A percentile compares a stretch with the other conserved stretches of the same genome.
Conservation (phyloP, 2,329 filamentous ascomycete species). For the Xylariaceae sp. region DNA sequence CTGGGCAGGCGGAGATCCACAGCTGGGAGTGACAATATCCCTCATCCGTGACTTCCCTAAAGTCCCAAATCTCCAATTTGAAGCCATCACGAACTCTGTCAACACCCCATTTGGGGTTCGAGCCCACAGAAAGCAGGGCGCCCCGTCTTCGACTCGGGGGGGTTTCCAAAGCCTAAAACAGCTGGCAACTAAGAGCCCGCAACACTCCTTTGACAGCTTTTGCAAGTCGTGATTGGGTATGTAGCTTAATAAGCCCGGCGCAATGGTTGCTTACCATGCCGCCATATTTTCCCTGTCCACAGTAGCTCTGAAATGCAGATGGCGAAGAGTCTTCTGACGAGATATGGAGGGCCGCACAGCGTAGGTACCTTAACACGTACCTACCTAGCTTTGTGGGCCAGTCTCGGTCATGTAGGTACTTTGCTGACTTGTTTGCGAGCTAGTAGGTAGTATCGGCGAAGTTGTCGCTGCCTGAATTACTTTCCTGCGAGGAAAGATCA, state of each 20-base stretch:
- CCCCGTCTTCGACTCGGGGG: background rate
- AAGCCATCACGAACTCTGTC: constrained; percentile 14
- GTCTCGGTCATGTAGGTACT: background rate
- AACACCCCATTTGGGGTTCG: constrained; percentile 2
- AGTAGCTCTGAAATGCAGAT: background rate
- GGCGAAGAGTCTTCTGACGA: background rate
- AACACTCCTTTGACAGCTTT: background rate
- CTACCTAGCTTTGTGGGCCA: background rate
- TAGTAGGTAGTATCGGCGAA: constrained; percentile 5
- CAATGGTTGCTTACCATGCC: background rate
- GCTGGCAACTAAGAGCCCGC: background rate
- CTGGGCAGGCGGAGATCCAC: constrained; percentile 10
- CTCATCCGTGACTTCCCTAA: background rate
- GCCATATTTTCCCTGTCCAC: background rate
- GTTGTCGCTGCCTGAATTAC: constrained; percentile 4
- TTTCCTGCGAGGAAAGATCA: constrained; percentile 1
- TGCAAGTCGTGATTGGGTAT: background rate
- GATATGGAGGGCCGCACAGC: background rate
- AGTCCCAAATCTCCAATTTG: constrained; percentile 14
- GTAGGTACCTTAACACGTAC: background rate
- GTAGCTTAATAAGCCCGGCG: background rate
- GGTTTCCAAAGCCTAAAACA: background rate
- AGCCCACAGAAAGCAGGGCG: background rate
- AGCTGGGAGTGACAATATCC: constrained; percentile 9
- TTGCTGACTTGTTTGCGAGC: constrained; percentile 4